Percentiles rank a stretch among this genome's conserved stretches.
These are phyloP conservation scores for Saussurea involucrata DNA, from an alignment of 129 eudicot species.

Conservation along the genomic window DNA sequence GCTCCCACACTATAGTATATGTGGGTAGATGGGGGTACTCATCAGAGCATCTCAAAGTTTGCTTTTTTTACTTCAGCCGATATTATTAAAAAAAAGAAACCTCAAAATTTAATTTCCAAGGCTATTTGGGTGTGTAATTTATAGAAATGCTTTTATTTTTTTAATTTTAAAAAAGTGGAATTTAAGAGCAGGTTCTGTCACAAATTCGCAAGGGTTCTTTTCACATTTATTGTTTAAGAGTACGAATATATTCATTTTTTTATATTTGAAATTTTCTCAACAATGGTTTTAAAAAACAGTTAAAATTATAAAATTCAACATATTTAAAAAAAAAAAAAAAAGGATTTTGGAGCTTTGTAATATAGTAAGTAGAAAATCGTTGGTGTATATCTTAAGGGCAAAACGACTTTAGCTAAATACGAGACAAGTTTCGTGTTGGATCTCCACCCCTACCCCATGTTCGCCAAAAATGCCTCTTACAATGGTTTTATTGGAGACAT, in stretches of 20 bases:
- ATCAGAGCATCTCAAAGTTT: too few species aligned
- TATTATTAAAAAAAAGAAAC: too few species aligned
- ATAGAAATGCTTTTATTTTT: background rate
- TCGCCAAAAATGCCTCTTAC: too few species aligned
- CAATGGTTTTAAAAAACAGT: background rate
- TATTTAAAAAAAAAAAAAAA: too few species aligned
- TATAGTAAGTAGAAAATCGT: too few species aligned
- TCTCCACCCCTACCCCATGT: too few species aligned
- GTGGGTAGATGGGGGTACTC: constrained; percentile 25
- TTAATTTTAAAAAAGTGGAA: background rate
- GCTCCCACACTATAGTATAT: constrained; percentile 13
- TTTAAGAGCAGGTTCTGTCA: background rate
- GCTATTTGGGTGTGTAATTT: background rate
- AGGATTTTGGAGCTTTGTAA: too few species aligned
- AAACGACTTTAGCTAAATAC: too few species aligned
- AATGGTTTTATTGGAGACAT: too few species aligned
- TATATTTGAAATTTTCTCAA: background rate
- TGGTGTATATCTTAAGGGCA: too few species aligned
- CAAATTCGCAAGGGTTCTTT: background rate
- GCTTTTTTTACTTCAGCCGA: too few species aligned
- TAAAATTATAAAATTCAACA: background rate
- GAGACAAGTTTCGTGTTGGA: too few species aligned
- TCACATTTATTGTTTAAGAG: background rate
- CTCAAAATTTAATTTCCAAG: background rate
- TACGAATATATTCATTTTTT: background rate